Conservation (phyloP, 768 basidiomycete genomes). For the Lactarius deliciosus region DNA sequence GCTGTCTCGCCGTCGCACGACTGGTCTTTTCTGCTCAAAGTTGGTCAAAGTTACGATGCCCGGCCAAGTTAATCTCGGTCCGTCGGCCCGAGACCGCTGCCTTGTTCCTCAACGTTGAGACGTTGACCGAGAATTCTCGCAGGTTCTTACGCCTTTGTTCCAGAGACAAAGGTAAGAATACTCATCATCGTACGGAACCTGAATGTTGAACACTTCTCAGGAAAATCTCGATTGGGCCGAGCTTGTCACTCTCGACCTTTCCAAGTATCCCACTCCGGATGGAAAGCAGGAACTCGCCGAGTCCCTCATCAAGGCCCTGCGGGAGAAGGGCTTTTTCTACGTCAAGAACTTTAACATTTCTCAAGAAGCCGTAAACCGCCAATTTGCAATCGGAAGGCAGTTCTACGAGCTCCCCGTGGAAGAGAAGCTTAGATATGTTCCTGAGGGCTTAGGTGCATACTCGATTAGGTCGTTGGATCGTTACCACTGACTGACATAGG, state of each 20-base stretch:
- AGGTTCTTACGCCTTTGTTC: constrained; percentile 42
- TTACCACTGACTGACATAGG: neutral
- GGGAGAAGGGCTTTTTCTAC: constrained; percentile 52
- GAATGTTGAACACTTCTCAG: constrained; percentile 29
- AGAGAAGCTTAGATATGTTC: constrained; percentile 48
- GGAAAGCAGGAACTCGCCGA: constrained; percentile 44
- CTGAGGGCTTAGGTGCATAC: constrained; percentile 38
- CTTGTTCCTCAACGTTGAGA: neutral
- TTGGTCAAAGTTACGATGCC: neutral
- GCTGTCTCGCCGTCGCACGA: too few species aligned
- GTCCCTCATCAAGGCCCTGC: constrained; percentile 45
- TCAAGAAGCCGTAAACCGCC: constrained; percentile 47
- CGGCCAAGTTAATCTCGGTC: neutral
- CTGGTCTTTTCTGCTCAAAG: too few species aligned
- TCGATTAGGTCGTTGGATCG: neutral
- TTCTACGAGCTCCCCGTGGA: constrained; percentile 52
- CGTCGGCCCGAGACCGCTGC: neutral
- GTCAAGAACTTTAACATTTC: constrained; percentile 52
- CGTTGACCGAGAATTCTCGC: neutral
- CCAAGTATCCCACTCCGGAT: constrained; percentile 40
- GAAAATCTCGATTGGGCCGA: constrained; percentile 53
- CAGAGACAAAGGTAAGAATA: constrained; percentile 36
- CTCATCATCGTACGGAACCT: constrained; percentile 22
- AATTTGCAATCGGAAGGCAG: constrained; percentile 47
- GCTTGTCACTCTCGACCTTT: constrained; percentile 47